Base-by-base conservation (phyloP, 2,329 filamentous ascomycete species). In the Aphanocladium album region DNA sequence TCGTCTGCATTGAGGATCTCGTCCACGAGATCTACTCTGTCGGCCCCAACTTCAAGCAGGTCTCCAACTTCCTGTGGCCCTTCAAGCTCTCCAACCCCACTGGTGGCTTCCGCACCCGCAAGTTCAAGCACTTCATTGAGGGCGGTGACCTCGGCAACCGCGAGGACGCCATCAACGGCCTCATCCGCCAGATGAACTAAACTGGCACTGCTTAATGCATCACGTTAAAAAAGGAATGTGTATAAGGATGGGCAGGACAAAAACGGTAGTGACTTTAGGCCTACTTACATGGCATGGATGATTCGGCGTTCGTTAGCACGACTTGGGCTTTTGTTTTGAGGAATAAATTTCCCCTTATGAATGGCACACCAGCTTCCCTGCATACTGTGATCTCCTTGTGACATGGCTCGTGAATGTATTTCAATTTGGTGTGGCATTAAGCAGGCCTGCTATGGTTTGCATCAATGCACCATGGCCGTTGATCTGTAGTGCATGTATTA, bases 51-150 rank as follows among this genome's bases (percentile, higher is more conserved):
- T 96, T 95, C 90, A 98, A 97, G 89, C 93, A 97, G 84, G 92
- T 91, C 74, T 87, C 89, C 83, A 99, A 98, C 89, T 98, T 98
- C 88, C 83, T 98, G 70, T 99, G 95, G 95, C 95, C 95, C 76
- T 99, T 99, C 89, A 98, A 99, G 90, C 90, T 99, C 70, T 92
- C 87, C 87, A 97, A 96, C 88, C 95, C 95, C 76, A 98, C 83
- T 71, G 95, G 95, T 78, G 93, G 95, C 68, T 99, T 98, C 91
- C 89, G 89, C 72, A 80, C 89, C 73, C 86, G 95, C 82, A 99
- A 98, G 86, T 98, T 98, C 88, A 95, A 92, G 85, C 93, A 98
- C 85, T 98, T 91, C 83, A 90, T 98, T 67, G 90, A 97, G 85
- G 95, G 93, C 80, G 95, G 95, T 89, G 95, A 99, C 80, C 83